phyloP scores from a whole-genome alignment of 441 rosid genomes.

The Erysimum pusillum region DNA sequence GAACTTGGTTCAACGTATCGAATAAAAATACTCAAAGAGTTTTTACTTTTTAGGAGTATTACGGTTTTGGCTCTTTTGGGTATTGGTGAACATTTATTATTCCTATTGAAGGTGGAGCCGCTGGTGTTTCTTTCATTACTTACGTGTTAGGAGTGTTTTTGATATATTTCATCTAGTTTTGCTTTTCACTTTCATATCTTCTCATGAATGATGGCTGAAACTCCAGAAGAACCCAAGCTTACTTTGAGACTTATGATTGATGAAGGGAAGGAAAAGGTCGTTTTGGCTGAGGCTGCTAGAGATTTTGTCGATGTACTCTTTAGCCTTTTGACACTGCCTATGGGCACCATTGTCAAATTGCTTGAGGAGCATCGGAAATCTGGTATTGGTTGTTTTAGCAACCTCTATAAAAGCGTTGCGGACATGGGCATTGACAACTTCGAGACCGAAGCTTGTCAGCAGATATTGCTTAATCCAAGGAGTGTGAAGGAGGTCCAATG shows the following conservation, averaged over 20 bases:
- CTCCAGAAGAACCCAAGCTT: conserved; percentile 3
- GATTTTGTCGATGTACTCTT: conserved; percentile 37
- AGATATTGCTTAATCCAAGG: conserved; percentile 27
- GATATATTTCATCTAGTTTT: background rate
- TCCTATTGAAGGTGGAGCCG: background rate
- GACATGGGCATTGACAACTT: background rate
- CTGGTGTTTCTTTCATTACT: background rate
- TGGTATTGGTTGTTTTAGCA: conserved; percentile 31
- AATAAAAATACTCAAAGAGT: background rate
- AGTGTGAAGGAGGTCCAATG: background rate
- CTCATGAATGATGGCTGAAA: background rate
- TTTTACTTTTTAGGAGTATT: too few relatives aligned
- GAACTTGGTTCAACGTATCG: background rate
- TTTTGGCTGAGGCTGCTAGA: conserved; percentile 31
- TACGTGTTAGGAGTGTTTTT: background rate
- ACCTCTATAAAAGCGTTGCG: conserved; percentile 30
- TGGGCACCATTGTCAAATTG: conserved; percentile 28
- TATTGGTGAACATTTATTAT: background rate
- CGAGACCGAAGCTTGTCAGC: conserved; percentile 11
- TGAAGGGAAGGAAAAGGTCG: conserved; percentile 22
- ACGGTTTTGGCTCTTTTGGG: conserved; percentile 1
- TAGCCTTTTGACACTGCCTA: conserved; percentile 27
- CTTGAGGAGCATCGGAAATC: conserved; percentile 10
- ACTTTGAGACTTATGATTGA: conserved; percentile 19
- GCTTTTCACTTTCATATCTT: background rate